A percentile compares a stretch with the other conserved stretches of the same genome.
Conservation (phyloP, 768 basidiomycete species). For the Serendipita sp. region DNA sequence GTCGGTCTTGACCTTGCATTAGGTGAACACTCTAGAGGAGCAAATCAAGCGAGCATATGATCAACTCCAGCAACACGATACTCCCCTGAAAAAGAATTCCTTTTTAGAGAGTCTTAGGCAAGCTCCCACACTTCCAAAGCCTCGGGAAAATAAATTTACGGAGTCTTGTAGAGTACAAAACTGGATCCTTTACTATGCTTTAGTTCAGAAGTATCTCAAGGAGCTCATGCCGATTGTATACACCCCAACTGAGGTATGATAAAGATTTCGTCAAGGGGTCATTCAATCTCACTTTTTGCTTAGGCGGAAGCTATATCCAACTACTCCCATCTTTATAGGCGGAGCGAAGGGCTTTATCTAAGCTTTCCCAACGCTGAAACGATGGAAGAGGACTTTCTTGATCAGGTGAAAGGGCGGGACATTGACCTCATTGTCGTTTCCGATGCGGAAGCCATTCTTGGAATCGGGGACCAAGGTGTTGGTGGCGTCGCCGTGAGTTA, state of each 20-base stretch:
- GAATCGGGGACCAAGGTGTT: conserved; percentile 62
- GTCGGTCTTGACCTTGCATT: conserved; percentile 26
- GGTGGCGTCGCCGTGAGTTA: conserved; percentile 22
- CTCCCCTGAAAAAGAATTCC: conserved; percentile 45
- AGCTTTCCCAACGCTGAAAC: conserved; percentile 40
- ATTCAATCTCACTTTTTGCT: neutral
- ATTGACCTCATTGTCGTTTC: conserved; percentile 72
- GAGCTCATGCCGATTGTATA: conserved; percentile 63
- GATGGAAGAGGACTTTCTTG: conserved; percentile 66
- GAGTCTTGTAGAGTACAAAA: conserved; percentile 37
- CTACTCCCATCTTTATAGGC: conserved; percentile 70
- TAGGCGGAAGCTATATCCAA: conserved; percentile 68
- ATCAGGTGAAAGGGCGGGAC: conserved; percentile 40
- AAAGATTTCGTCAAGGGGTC: no score
- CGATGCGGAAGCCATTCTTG: conserved; percentile 74
- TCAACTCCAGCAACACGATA: conserved; percentile 28
- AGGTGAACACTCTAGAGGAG: conserved; percentile 50
- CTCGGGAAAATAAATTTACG: conserved; percentile 26
- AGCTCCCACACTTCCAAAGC: neutral
- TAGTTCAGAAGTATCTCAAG: conserved; percentile 40
- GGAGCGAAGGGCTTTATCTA: conserved; percentile 63
- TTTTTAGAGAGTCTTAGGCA: conserved; percentile 43
- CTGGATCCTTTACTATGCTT: conserved; percentile 61
- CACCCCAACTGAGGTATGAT: conserved; percentile 57
- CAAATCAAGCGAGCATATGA: conserved; percentile 61